phyloP scores from a whole-genome alignment of 805 yeast genomes.

The Alloascoidea africana region DNA sequence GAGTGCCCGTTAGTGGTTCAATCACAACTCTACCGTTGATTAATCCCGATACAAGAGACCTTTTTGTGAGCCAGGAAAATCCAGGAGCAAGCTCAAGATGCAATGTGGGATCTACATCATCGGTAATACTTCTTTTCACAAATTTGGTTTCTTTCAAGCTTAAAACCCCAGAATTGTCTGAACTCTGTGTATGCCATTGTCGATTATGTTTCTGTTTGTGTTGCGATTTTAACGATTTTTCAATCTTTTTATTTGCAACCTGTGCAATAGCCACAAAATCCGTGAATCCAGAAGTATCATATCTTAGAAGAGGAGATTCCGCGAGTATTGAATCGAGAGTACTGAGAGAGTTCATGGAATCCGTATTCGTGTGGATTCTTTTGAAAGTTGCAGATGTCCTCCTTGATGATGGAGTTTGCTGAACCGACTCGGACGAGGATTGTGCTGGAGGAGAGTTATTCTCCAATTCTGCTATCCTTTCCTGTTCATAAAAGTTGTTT shows the following conservation, averaged over 20 bases:
- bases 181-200: not conserved
- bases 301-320: not conserved
- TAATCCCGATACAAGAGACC: slow-evolving; percentile 47
- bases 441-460: too few species aligned
- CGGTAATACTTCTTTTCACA: slow-evolving; percentile 48
- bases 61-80: slow-evolving; percentile 43
- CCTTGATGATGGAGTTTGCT: not conserved
- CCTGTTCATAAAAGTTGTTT: not conserved
- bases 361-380: not conserved
- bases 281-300: not conserved
- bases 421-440: not conserved
- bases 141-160: slow-evolving; percentile 39
- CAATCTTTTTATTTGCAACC: not conserved
- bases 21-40: slow-evolving; percentile 70
- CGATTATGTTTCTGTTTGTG: too few species aligned
- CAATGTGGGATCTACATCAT: slow-evolving; percentile 68
- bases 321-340: not conserved
- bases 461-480: too few species aligned
- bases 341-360: not conserved
- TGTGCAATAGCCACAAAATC: slow-evolving; percentile 1
- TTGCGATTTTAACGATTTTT: not conserved
- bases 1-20: slow-evolving; percentile 84
- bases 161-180: not conserved
- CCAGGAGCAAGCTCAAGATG: slow-evolving; percentile 51
- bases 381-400: not conserved